Base-by-base conservation (phyloP, 257 asterid genomes). In the Solanum pennellii region DNA sequence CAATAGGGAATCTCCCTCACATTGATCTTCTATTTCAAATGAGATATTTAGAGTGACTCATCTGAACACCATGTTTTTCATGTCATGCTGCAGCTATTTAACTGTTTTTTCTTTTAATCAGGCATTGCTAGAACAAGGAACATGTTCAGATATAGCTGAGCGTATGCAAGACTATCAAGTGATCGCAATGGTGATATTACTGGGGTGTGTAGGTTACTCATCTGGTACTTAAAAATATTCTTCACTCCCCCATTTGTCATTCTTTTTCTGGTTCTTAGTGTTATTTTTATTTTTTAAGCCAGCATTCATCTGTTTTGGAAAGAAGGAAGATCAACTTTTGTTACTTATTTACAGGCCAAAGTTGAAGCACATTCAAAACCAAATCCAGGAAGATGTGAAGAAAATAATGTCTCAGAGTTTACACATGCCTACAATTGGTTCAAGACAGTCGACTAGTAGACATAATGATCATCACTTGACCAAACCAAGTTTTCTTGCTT, bases 331-430 rank as follows among this genome's bases (percentile, higher is more conserved):
- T 47, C 41, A 13, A 49, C 52, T 21, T n/a, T 27, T 29, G 44
- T 82, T 82, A 73, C 83, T 75, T 86, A 82, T 59, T 87, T 87
- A 69, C 87, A 94, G 99, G 94, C 99, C 99, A 25, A 95, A 94
- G 94, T 89, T 95, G 96, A 92, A 91, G 93, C 89, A 79, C 59
- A 47, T 95, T 86, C 94, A 93, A 90, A 91, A 86, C 65, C 94
- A 92, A 90, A 94, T 95, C 88, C 96, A 93, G 91, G 99, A 94
- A 87, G 92, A 93, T 71, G 99, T 95, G 91, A 95, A 94, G 96
- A 93, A 90, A 74, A 60, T 94, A 89, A 95, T 95, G 98, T 94
- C 97, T 85, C 92, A 92, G 90, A 96, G 93, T 87, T 92, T 95
- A 87, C 91, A 87, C 72, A n/a, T 56, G 87, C 95, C 96, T 89